Conservation (phyloP, 495 filamentous ascomycete species). For the Podospora pseudopauciseta region DNA sequence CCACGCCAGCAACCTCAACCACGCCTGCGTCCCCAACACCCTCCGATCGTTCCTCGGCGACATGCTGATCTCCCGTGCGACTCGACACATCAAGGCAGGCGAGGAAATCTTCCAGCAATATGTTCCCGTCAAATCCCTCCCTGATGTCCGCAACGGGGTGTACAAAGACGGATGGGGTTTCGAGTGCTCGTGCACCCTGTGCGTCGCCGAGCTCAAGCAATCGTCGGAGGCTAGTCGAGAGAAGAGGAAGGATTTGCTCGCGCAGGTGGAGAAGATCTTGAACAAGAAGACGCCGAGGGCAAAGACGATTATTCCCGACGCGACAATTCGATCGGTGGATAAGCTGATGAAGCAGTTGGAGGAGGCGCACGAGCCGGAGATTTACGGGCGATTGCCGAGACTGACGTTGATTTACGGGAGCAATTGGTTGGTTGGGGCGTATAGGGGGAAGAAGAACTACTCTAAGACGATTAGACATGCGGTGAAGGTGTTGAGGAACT, state of each 20-base stretch:
- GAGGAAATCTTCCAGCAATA: constrained; percentile 51
- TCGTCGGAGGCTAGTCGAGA: constrained; percentile 17
- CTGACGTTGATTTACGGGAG: constrained; percentile 42
- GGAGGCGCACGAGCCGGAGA: constrained; percentile 34
- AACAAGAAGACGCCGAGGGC: constrained; percentile 22
- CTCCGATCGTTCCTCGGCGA: constrained; percentile 56
- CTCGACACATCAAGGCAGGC: constrained; percentile 41
- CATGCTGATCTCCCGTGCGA: constrained; percentile 53
- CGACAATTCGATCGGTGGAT: constrained; percentile 32
- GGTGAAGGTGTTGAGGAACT: constrained; percentile 39
- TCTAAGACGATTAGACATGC: constrained; percentile 38
- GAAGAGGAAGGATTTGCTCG: constrained; percentile 27
- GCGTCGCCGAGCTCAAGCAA: constrained; percentile 27
- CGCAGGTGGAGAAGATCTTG: constrained; percentile 27
- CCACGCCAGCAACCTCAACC: constrained; percentile 53
- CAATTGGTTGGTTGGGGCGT: constrained; percentile 42
- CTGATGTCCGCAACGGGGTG: constrained; percentile 18
- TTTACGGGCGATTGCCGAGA: constrained; percentile 38
- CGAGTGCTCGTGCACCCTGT: constrained; percentile 46
- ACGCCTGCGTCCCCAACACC: constrained; percentile 52
- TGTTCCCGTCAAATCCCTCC: constrained; percentile 27
- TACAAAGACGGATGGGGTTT: constrained; percentile 47
- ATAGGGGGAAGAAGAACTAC: constrained; percentile 36
- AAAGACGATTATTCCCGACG: constrained; percentile 27
- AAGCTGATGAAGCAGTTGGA: constrained; percentile 34